Conservation (phyloP, 1,284 basidiomycete genomes). For the Cutaneotrichosporon dermatis region DNA sequence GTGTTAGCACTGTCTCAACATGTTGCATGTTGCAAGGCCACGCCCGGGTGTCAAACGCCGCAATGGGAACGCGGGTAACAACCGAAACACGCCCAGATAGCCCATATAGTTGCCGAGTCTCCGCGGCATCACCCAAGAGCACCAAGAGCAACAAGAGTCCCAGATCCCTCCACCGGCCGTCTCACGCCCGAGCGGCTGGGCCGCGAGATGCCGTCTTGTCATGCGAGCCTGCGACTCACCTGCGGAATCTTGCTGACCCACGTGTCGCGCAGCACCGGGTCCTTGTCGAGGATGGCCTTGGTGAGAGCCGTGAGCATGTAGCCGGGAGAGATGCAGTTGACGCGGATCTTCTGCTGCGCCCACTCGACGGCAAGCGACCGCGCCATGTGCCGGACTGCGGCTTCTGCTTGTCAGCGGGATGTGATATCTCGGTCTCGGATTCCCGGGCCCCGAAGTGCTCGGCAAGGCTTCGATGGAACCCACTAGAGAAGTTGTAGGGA, state of each 20-base stretch:
- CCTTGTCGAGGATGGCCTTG: slow-evolving; percentile 66
- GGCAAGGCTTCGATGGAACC: slow-evolving; percentile 9
- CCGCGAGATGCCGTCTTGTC: no score
- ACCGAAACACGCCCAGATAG: no score
- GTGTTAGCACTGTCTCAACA: no score
- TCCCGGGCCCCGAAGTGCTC: background rate
- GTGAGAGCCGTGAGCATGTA: slow-evolving; percentile 89
- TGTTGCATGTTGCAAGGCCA: no score
- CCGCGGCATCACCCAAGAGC: no score
- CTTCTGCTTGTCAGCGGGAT: slow-evolving; percentile 32
- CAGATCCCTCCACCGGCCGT: no score
- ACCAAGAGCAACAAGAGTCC: no score
- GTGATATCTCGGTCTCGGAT: background rate
- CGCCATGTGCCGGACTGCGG: slow-evolving; percentile 53
- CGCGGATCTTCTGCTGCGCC: slow-evolving; percentile 53
- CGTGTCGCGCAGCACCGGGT: slow-evolving; percentile 66
- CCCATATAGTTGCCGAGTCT: no score
- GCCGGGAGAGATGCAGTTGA: slow-evolving; percentile 60
- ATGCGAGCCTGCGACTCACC: slow-evolving; percentile 51
- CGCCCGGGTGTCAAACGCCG: background rate
- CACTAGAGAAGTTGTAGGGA: slow-evolving; percentile 88
- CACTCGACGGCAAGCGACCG: slow-evolving; percentile 56
- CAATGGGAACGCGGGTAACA: no score
- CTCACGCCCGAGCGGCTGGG: no score
- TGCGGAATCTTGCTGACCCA: slow-evolving; percentile 90